Evolutionary conservation across 164 flowering plant genomes (phyloP).

Genomic region (grape (Vitis vinifera)): ASM3070453v1 NC_081822.1:4363501-4364000

Average conservation of each 20-base stretch:
- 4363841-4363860: neutral
- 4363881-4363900: too few species aligned
- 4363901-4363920: too few species aligned
- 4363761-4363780: slow-evolving; percentile 60
- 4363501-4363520: too few species aligned
- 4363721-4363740: slow-evolving; percentile 46
- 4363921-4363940: too few species aligned
- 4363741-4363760: slow-evolving; percentile 56
- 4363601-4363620: too few species aligned
- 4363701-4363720: slow-evolving; percentile 11
- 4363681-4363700: slow-evolving; percentile 21
- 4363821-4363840: neutral
- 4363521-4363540: too few species aligned
- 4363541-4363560: too few species aligned
- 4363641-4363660: neutral
- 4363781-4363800: slow-evolving; percentile 67
- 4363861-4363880: too few species aligned
- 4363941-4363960: too few species aligned
- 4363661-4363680: slow-evolving; percentile 35
- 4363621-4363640: slow-evolving; percentile 1
- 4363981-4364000: too few species aligned
- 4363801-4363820: slow-evolving; percentile 1
- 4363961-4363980: too few species aligned
- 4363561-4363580: too few species aligned
- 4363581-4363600: neutral